Evolutionary conservation across 2,329 filamentous ascomycete species (phyloP).

Genomic region (Ceratocystiopsis brevicomis): DNA sequence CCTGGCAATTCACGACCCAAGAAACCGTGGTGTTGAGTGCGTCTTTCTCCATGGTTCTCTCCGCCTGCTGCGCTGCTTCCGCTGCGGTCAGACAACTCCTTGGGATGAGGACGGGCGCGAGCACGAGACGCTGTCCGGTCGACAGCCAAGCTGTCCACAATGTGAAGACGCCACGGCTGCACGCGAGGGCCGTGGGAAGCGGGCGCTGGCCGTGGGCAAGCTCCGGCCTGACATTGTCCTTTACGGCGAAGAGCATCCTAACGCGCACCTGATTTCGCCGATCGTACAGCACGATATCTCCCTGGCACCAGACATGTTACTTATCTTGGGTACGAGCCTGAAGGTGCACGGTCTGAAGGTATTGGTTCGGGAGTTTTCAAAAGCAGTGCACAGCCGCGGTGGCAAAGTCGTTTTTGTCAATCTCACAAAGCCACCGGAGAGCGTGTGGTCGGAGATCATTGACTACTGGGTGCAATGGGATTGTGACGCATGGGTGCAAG

Average conservation of each 20-base stretch:
- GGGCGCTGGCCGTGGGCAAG: constrained; percentile 47
- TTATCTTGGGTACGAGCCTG: constrained; percentile 53
- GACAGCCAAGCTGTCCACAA: constrained; percentile 47
- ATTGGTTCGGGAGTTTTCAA: constrained; percentile 52
- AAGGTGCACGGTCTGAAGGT: constrained; percentile 53
- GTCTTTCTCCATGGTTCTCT: constrained; percentile 59
- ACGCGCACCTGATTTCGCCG: constrained; percentile 46
- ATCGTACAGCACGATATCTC: constrained; percentile 49
- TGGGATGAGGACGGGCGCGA: constrained; percentile 41
- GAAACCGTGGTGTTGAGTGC: constrained; percentile 35
- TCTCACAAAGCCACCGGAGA: constrained; percentile 51
- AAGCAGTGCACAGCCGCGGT: constrained; percentile 46
- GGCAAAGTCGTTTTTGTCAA: constrained; percentile 58
- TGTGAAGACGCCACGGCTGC: constrained; percentile 44
- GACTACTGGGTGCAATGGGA: constrained; percentile 62
- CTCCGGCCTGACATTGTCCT: constrained; percentile 55
- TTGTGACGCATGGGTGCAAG: constrained; percentile 52
- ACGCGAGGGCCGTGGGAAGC: constrained; percentile 44
- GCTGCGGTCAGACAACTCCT: constrained; percentile 35
- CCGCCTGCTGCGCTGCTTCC: constrained; percentile 42
- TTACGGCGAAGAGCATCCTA: constrained; percentile 56
- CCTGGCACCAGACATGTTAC: constrained; percentile 44
- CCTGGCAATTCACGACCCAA: constrained; percentile 7
- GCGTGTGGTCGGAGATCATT: constrained; percentile 52
- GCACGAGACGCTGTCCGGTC: constrained; percentile 38